Base-by-base conservation (phyloP, 768 basidiomycete species). In the Lentinula detonsa region DNA sequence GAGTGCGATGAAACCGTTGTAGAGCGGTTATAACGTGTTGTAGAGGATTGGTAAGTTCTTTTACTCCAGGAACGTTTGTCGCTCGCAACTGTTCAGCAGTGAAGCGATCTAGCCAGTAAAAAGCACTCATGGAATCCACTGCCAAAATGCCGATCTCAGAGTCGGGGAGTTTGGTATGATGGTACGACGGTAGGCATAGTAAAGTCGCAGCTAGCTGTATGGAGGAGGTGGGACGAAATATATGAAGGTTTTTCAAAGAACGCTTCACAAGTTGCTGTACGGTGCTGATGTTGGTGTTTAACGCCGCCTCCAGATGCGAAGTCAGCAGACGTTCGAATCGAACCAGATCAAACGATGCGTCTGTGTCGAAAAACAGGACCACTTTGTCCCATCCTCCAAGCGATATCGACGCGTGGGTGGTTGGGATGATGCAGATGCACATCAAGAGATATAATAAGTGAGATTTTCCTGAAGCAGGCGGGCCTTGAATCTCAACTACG, bases 101-200 rank as follows among this genome's bases (percentile, higher is more conserved):
- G 68, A 85, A 86, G 45, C 87, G 83, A 69, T 94, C 91, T 2
- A 79, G 63, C 92, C 93, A 94, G 71, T 90, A 83, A 67, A 87
- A 91, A 0, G 89, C 70, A 69, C 86, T 87, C 61, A 91, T 71
- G 13, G 91, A 91, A 72, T 95, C 92, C 50, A 94, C 75, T 9
- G 83, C 84, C 40, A 95, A 71, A 58, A 91, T 65, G 5, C 85
- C 86, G 10, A 93, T 78, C 62, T 85, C 85, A 35, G 75, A 71
- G 46, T 81, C 71, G 35, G 80, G 76, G 61, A 86, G 77, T 57
- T 76, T 72, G 16, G 69, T 68, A 3, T 72, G 67, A 65, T 87
- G 84, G 66, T 85, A 86, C 3, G 70, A 68, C 13, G 85, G 78
- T 16, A 95, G 76, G 64, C 82, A 71, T 21, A 76, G 69, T 62